phyloP scores from a whole-genome alignment of 2,329 filamentous ascomycete species.

The Neofusicoccum sp. region DNA sequence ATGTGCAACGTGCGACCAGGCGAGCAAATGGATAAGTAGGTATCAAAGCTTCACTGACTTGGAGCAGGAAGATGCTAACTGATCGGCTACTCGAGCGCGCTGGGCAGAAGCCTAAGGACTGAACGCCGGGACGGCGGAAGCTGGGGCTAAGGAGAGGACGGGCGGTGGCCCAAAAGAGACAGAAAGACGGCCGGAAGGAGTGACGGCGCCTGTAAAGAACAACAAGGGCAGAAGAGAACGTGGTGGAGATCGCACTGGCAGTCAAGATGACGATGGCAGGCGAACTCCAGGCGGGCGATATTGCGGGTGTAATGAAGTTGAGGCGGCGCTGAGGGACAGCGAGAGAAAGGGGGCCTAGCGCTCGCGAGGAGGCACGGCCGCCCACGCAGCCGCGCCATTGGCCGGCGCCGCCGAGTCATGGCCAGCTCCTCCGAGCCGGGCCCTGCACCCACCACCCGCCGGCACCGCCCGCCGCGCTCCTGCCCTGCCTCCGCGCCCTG shows the following conservation, averaged over 20 bases:
- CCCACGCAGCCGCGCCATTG: no score
- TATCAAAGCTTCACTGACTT: slow-evolving; percentile 35
- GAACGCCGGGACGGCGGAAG: slow-evolving; percentile 20
- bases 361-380: neutral
- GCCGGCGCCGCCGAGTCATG: slow-evolving; percentile 4
- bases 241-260: slow-evolving; percentile 38
- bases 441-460: neutral
- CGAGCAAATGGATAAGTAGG: slow-evolving; percentile 28
- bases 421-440: neutral
- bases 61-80: slow-evolving; percentile 19
- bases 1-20: slow-evolving; percentile 29
- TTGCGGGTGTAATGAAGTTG: slow-evolving; percentile 19
- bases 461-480: slow-evolving; percentile 7
- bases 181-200: slow-evolving; percentile 41
- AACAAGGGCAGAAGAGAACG: slow-evolving; percentile 35
- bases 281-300: slow-evolving; percentile 31
- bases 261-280: slow-evolving; percentile 34
- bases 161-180: slow-evolving; percentile 34
- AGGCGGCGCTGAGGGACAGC: slow-evolving; percentile 21
- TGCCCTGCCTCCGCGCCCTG: neutral
- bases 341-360: slow-evolving; percentile 20
- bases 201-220: slow-evolving; percentile 42
- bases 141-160: slow-evolving; percentile 38
- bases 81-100: slow-evolving; percentile 35
- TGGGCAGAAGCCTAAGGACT: slow-evolving; percentile 32